A percentile compares a stretch with the other conserved stretches of the same genome.
phyloP scores from a whole-genome alignment of 768 basidiomycete genomes.

The Tubosaeta sp. region DNA sequence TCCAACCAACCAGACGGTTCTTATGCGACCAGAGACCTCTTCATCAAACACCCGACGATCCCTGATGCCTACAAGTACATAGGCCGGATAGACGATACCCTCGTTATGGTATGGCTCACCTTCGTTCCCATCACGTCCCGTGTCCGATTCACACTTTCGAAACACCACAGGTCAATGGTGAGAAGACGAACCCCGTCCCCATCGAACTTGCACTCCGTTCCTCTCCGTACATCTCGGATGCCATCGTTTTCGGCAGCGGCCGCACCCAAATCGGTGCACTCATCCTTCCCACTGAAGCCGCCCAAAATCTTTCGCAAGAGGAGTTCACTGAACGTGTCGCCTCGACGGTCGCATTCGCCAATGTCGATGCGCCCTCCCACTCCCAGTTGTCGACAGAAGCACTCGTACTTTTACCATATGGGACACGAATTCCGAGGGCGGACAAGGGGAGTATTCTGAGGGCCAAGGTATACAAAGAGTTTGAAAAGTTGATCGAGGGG shows the following conservation, averaged over 20 bases:
- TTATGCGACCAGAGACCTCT: slow-evolving; percentile 54
- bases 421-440: slow-evolving; percentile 45
- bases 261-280: slow-evolving; percentile 48
- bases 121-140: background rate
- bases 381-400: slow-evolving; percentile 49
- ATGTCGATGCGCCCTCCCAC: slow-evolving; percentile 48
- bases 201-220: slow-evolving; percentile 51
- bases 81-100: slow-evolving; percentile 54
- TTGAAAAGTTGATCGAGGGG: slow-evolving; percentile 41
- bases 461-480: slow-evolving; percentile 46
- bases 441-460: slow-evolving; percentile 51
- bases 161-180: slow-evolving; percentile 36
- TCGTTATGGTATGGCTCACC: slow-evolving; percentile 32
- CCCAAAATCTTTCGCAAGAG: slow-evolving; percentile 21
- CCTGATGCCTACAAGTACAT: slow-evolving; percentile 42
- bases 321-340: slow-evolving; percentile 33
- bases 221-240: slow-evolving; percentile 43
- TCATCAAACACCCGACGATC: slow-evolving; percentile 43
- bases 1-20: slow-evolving; percentile 47
- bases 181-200: slow-evolving; percentile 57
- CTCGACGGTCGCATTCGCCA: slow-evolving; percentile 48
- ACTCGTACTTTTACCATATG: slow-evolving; percentile 44
- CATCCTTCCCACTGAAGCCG: slow-evolving; percentile 45
- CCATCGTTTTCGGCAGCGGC: slow-evolving; percentile 50
- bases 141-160: slow-evolving; percentile 15